Percentiles rank a stretch among this genome's conserved stretches.
These are phyloP conservation scores for Lepiota venenata DNA, from an alignment of 768 basidiomycete genomes.

Conservation along the genomic window DNA sequence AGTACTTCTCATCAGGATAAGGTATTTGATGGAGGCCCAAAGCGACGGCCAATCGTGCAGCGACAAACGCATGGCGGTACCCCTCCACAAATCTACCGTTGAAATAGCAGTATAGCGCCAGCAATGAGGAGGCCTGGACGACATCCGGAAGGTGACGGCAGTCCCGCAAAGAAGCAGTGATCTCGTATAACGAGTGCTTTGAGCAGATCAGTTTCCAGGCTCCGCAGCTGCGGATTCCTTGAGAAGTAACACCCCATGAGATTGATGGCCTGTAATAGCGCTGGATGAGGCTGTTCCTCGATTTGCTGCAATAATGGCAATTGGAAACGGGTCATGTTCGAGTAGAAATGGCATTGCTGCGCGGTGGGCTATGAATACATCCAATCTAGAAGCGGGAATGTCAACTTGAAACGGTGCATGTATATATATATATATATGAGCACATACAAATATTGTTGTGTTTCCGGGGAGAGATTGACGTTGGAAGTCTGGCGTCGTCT, in stretches of 20 bases:
- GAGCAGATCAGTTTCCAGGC: slow-evolving; percentile 46
- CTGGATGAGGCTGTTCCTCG: slow-evolving; percentile 42
- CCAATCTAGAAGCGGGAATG: slow-evolving; percentile 32
- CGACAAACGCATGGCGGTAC: slow-evolving; percentile 57
- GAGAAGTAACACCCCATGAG: slow-evolving; percentile 58
- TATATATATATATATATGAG: neutral
- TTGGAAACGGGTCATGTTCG: slow-evolving; percentile 42
- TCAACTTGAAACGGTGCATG: neutral
- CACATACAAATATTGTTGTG: slow-evolving; percentile 36
- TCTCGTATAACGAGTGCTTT: slow-evolving; percentile 45
- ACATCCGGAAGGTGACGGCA: slow-evolving; percentile 55
- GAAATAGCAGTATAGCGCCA: slow-evolving; percentile 58
- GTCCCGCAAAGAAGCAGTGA: slow-evolving; percentile 49
- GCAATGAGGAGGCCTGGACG: slow-evolving; percentile 56
- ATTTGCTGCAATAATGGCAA: neutral
- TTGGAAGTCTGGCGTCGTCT: slow-evolving; percentile 9
- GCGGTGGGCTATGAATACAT: slow-evolving; percentile 52
- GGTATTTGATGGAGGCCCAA: slow-evolving; percentile 57
- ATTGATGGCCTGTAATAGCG: slow-evolving; percentile 59
- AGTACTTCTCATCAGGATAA: slow-evolving; percentile 18
- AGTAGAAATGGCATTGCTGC: slow-evolving; percentile 59
- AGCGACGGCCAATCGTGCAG: slow-evolving; percentile 57
- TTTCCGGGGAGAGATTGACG: slow-evolving; percentile 16
- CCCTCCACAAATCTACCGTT: slow-evolving; percentile 56
- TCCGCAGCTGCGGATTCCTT: slow-evolving; percentile 33